Percentiles rank a stretch among this genome's conserved stretches.
Evolutionary conservation across 352 stramenopile genomes (phyloP).

Genomic region (Pythium pectinolyticum): DNA sequence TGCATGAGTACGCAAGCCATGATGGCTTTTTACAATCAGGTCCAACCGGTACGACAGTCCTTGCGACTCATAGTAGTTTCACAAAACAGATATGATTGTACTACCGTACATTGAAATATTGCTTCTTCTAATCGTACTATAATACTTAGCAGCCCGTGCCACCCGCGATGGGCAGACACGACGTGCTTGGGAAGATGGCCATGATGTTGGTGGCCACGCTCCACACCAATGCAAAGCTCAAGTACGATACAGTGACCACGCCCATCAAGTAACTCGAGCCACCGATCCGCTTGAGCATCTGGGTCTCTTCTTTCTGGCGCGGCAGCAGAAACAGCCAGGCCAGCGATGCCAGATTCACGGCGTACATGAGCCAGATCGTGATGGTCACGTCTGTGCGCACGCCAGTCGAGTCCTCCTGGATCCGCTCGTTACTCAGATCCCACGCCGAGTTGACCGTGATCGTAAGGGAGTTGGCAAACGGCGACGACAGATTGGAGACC

Average conservation of each 20-base stretch:
- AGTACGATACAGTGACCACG: conserved; percentile 16
- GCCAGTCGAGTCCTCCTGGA: conserved; percentile 20
- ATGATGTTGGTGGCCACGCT: conserved; percentile 36
- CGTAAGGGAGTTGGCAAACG: conserved; percentile 26
- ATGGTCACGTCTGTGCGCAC: conserved; percentile 28
- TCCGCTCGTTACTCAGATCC: conserved; percentile 2
- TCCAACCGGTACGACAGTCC: too few relatives aligned
- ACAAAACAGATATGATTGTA: too few relatives aligned
- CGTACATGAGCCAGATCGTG: conserved; percentile 28
- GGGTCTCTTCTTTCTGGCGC: conserved; percentile 31
- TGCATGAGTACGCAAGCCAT: too few relatives aligned
- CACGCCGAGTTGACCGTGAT: conserved; percentile 23
- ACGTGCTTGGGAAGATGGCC: conserved; percentile 31
- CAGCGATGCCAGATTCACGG: not conserved
- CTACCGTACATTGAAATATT: too few relatives aligned
- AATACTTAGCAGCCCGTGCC: conserved; percentile 28
- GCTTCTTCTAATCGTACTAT: too few relatives aligned
- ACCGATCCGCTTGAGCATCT: conserved; percentile 31
- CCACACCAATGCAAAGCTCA: conserved; percentile 25
- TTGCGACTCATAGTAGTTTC: too few relatives aligned
- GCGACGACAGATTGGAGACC: conserved; percentile 19
- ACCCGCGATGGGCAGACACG: conserved; percentile 32
- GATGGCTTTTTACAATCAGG: too few relatives aligned
- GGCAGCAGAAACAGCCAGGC: conserved; percentile 28
- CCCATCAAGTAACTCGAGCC: conserved; percentile 20